phyloP scores from a whole-genome alignment of 805 yeast genomes.

The Candida taoyuanica region DNA sequence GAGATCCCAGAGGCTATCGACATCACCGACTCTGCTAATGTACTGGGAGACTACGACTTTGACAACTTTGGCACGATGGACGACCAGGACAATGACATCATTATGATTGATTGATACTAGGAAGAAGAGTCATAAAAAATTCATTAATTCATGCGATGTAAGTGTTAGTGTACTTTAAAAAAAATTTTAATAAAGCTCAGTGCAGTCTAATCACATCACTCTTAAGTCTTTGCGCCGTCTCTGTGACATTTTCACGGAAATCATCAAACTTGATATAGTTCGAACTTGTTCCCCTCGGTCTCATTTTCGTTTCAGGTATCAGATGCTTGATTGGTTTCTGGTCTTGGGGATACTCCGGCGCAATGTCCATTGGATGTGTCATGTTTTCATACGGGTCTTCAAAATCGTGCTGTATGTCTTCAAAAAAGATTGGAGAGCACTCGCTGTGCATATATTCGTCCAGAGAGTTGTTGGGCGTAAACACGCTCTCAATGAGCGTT shows the following conservation, averaged over 20 bases:
- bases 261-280: constrained; percentile 17
- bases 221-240: background rate
- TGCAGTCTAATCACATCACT: constrained; percentile 2
- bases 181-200: too few relatives aligned
- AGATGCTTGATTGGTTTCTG: constrained; percentile 1
- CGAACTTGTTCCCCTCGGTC: constrained; percentile 18
- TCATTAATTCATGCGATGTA: background rate
- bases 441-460: constrained; percentile 6
- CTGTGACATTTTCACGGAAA: background rate
- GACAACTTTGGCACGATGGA: constrained; percentile 17
- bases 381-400: constrained; percentile 24
- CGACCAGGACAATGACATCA: constrained; percentile 15
- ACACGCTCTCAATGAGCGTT: constrained; percentile 7
- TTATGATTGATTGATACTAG: constrained; percentile 13
- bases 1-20: constrained; percentile 7
- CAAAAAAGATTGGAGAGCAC: background rate
- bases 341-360: constrained; percentile 1
- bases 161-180: too few relatives aligned
- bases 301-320: constrained; percentile 6
- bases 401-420: constrained; percentile 8
- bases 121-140: background rate
- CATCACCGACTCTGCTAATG: constrained; percentile 9
- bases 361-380: constrained; percentile 24
- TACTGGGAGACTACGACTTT: constrained; percentile 18
- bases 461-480: background rate